Evolutionary conservation across 495 filamentous ascomycete genomes (phyloP), one percentile per base, ranked within the genome.

Genomic region (Penicillium cinerascens): DNA sequence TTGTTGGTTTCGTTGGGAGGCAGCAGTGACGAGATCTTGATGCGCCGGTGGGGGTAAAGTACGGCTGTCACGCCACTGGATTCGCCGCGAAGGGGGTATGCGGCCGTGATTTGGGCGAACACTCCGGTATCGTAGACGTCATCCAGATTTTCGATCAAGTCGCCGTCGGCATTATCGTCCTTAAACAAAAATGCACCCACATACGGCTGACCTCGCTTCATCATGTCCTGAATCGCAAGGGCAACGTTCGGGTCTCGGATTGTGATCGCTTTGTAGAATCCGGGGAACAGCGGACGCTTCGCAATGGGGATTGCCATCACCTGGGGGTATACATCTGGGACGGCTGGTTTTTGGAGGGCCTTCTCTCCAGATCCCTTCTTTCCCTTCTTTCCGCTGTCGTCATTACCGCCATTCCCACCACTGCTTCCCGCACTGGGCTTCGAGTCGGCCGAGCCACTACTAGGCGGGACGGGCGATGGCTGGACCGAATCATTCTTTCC

Each of bases 271-370:
- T 99, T 99, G 74, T 99, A 99, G 72, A 96, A 99, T 0, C 95
- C 95, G 0, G 95, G 95, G 70, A 97, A 99, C 2, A 99, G 73
- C 21, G 93, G 95, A 42, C 95, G 82, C 72, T 93, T 92, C 5
- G 89, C 87, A 59, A 99, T 96, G n/a, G 95, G 93, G 49, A 99
- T 92, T 1, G 95, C 95, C 87, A 99, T 91, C 43, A 99, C 91
- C 64, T 97, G 92, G 18, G 95, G 93, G 67, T 99, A 99, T 35
- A 97, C 85, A 43, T 97, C 95, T 18, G 95, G 95, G 5, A 97
- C 85, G 0, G 84, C 78, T 3, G 91, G 87, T 71, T 96, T 97
- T 63, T 89, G 82, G 42, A 97, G 71, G 18, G 87, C 85, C 60
- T 83, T 84, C 33, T 93, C 88, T 18, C 80, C 71, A 26, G 79